Percentiles rank a stretch among this genome's conserved stretches.
phyloP scores from a whole-genome alignment of 2,329 filamentous ascomycete genomes.

The Arthroderma sp. region DNA sequence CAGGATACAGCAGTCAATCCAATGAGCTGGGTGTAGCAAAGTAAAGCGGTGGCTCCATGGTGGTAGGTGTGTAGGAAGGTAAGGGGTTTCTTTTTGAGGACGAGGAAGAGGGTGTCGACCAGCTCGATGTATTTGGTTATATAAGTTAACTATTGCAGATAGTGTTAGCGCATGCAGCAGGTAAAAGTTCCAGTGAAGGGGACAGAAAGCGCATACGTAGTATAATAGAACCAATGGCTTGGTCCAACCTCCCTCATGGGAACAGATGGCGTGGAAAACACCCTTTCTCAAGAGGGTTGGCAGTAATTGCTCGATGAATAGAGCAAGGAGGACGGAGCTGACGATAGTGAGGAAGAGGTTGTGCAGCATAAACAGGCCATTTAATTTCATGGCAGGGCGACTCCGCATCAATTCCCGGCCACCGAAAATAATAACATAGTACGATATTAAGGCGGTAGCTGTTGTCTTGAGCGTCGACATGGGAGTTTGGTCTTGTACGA shows the following conservation, averaged over 20 bases:
- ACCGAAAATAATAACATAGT: conserved; percentile 80
- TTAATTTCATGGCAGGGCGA: conserved; percentile 67
- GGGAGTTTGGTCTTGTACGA: conserved; percentile 62
- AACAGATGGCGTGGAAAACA: conserved; percentile 71
- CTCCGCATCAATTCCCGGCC: conserved; percentile 78
- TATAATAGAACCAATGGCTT: conserved; percentile 77
- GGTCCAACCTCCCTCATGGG: conserved; percentile 64
- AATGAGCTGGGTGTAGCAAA: conserved; percentile 87
- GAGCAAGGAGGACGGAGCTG: conserved; percentile 57
- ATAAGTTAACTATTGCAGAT: conserved; percentile 62
- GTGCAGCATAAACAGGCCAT: conserved; percentile 73
- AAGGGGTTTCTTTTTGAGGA: conserved; percentile 93
- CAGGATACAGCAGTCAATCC: conserved; percentile 79
- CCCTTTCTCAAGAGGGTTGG: conserved; percentile 66
- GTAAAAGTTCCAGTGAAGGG: not conserved
- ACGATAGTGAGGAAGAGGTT: conserved; percentile 79
- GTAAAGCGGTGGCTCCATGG: conserved; percentile 79
- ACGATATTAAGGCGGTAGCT: conserved; percentile 60
- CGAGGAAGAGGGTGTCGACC: conserved; percentile 81
- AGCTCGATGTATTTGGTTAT: conserved; percentile 89
- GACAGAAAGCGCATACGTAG: conserved; percentile 48
- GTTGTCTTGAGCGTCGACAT: conserved; percentile 76
- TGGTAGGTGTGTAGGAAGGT: conserved; percentile 97
- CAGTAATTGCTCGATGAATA: conserved; percentile 76
- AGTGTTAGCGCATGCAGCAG: conserved; percentile 26